Evolutionary conservation across 106 monocot genomes (phyloP).

Genomic region (Triglochin maritima): DNA sequence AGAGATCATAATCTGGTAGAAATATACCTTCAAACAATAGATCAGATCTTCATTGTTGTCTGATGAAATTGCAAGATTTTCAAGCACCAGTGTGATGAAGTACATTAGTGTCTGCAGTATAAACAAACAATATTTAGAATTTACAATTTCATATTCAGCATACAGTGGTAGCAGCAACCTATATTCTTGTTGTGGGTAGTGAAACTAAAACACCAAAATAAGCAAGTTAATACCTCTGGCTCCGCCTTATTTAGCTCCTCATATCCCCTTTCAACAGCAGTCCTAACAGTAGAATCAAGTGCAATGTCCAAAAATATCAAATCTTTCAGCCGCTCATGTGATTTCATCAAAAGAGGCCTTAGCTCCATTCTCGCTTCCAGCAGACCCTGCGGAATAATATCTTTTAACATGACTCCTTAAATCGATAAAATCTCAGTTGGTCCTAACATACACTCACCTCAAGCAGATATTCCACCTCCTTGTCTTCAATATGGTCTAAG

Average conservation of each 20-base stretch:
- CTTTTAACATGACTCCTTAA: neutral
- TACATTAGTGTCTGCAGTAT: conserved; percentile 73
- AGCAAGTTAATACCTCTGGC: conserved; percentile 37
- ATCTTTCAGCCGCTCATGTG: conserved; percentile 75
- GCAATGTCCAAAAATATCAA: conserved; percentile 90
- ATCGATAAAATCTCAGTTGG: neutral
- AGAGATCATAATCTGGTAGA: neutral
- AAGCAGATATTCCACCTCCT: conserved; percentile 64
- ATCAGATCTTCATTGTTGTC: conserved; percentile 79
- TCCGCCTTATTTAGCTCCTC: conserved; percentile 64
- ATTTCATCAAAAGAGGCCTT: conserved; percentile 40
- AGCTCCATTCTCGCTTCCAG: conserved; percentile 77
- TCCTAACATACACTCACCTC: conserved; percentile 40
- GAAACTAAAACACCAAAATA: neutral
- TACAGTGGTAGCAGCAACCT: neutral
- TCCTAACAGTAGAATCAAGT: conserved; percentile 83
- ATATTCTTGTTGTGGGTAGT: neutral
- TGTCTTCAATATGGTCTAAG: conserved; percentile 66
- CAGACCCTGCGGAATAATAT: conserved; percentile 37
- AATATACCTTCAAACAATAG: conserved; percentile 73
- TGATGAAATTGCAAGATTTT: conserved; percentile 81
- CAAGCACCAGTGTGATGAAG: conserved; percentile 66
- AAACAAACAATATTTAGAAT: conserved; percentile 7
- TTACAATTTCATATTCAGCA: neutral
- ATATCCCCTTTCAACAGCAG: conserved; percentile 72